Evolutionary conservation across 164 flowering plant species (phyloP), one percentile per base, ranked within the genome.

Genomic region (Umbilicus rupestris): DNA sequence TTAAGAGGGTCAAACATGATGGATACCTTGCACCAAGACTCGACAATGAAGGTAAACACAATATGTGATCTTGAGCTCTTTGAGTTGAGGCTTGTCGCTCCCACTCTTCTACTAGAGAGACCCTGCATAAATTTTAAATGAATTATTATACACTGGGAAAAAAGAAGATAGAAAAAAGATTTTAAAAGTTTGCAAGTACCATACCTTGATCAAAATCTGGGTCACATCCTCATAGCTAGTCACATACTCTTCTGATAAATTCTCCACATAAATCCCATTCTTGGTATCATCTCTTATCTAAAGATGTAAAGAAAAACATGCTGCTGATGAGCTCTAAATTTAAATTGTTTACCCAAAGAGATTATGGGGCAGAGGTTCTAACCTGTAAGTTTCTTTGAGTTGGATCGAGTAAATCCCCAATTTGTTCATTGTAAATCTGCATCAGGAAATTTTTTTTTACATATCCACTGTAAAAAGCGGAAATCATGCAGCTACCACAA

Each of bases 21-120:
- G 17, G 0, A 49, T 84, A 92, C 99, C 99, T 95, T 90, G 81
- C 91, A 78, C 99, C 99, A 95, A 30, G 97, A 90, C 71, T 95
- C 97, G 45, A 95, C 77, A 42, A 86, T 70, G 71, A 87, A 88
- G 22, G 96, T 85, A 73, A 92, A 90, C 31, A 90, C 81, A 66
- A 89, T 79, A 72, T 95, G 99, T 42, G 97, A 95, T 70, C 96
- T 83, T 49, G 99, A 95, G 74, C 97, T 88, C 80, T 88, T 95
- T 19, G 99, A 86, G 71, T 95, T 92, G 50, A 82, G 74, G 76
- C 85, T 88, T 47, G 97, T 88, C 59, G 89, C 83, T 66, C 97
- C 99, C 71, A 85, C 84, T 76, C 85, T 95, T 78, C 96, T 84
- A 66, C 80, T 91, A 37, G 99, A 88, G 71, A 95, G 97, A 35